Conservation (phyloP, 129 eudicot species). For the Ambrosia trifida region DNA sequence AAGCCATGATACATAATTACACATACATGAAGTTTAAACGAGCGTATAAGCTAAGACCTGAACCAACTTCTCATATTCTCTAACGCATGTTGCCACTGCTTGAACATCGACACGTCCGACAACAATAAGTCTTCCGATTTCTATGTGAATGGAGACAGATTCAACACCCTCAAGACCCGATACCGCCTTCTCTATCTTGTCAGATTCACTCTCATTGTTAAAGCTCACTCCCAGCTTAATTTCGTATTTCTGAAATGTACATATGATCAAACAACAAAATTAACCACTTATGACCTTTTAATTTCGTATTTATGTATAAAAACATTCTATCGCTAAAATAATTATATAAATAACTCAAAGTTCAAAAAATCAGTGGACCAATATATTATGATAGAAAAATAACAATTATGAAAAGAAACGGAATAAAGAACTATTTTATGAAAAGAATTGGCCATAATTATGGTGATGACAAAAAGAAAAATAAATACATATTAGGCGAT, state of each 20-base stretch:
- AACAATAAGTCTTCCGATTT: neutral
- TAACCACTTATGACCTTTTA: no score
- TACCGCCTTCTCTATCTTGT: conserved; percentile 1
- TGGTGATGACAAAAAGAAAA: no score
- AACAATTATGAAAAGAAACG: no score
- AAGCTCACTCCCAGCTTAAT: neutral
- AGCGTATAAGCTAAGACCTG: neutral
- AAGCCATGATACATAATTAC: no score
- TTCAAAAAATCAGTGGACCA: no score
- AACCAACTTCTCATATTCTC: conserved; percentile 5
- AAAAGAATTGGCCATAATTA: no score
- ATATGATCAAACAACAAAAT: no score
- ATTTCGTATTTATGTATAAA: neutral
- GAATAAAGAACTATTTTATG: no score
- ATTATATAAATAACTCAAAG: no score
- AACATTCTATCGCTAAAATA: no score
- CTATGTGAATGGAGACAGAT: neutral
- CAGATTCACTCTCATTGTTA: neutral
- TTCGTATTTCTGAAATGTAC: neutral
- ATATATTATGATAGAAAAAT: no score
- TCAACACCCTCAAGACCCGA: neutral
- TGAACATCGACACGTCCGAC: conserved; percentile 5
- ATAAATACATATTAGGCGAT: neutral
- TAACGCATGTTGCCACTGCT: conserved; percentile 8
- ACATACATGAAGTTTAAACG: no score